A percentile compares a stretch with the other conserved stretches of the same genome.
phyloP scores from a whole-genome alignment of 1,139 yeast genomes.

The Candida neerlandica region DNA sequence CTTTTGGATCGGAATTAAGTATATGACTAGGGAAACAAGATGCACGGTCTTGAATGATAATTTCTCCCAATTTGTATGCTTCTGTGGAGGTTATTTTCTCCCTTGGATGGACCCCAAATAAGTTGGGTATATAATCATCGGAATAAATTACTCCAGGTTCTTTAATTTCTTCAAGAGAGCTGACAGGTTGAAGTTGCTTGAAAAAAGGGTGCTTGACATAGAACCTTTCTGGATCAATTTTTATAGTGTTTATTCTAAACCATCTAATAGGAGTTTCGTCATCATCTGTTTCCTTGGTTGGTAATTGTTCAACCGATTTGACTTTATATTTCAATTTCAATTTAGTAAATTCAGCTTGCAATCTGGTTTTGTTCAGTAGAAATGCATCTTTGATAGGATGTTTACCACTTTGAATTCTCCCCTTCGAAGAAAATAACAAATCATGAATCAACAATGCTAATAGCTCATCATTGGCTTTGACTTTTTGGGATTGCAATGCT shows the following conservation, averaged over 20 bases:
- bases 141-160: conserved; percentile 60
- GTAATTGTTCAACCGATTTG: conserved; percentile 36
- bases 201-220: conserved; percentile 43
- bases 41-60: conserved; percentile 93
- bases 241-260: conserved; percentile 75
- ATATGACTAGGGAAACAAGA: conserved; percentile 96
- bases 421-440: conserved; percentile 69
- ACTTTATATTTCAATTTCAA: conserved; percentile 71
- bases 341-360: conserved; percentile 80
- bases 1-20: conserved; percentile 51
- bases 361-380: conserved; percentile 72
- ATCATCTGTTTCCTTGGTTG: conserved; percentile 33
- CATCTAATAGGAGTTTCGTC: conserved; percentile 87
- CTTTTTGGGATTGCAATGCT: conserved; percentile 29
- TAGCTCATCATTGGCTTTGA: conserved; percentile 47
- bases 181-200: conserved; percentile 50
- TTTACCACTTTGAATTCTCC: conserved; percentile 87
- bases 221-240: conserved; percentile 41
- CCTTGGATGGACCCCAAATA: conserved; percentile 80
- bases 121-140: conserved; percentile 70
- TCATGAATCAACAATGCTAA: conserved; percentile 78
- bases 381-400: conserved; percentile 84
- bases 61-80: conserved; percentile 70
- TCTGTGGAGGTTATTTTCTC: conserved; percentile 66
- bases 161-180: conserved; percentile 45